Base-by-base conservation (phyloP, 257 asterid species). In the Euphrasia confusa region DNA sequence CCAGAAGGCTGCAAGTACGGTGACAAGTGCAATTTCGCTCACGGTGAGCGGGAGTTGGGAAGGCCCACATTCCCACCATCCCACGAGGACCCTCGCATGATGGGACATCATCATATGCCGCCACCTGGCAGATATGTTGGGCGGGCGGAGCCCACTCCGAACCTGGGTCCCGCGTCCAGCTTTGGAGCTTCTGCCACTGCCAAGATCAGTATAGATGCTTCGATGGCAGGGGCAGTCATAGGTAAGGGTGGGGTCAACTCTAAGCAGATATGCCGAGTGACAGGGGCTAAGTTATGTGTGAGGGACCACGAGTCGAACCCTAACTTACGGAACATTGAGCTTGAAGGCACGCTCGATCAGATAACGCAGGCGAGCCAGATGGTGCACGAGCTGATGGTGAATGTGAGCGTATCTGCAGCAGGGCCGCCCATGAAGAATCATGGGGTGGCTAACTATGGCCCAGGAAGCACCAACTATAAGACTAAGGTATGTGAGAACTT, bases 1-100 rank as follows among this genome's bases (percentile, higher is more conserved):
- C 84, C 87, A 3, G 96, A 85, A 72, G 96, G 96, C 2, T 88
- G 96, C 82, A 84, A 78, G 66, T 88, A 78, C 45, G 91, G 94
- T 17, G 94, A 88, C 76, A 83, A 83, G 63, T 87, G 96, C 62
- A 78, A 68, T 69, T 87, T 81, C 66, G 94, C 94, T 2, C 96
- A 88, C 35, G 84, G 94, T 1, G 96, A 85, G 71, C 77, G 87
- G 76, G 96, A 88, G 75, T 85, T 88, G 2, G 91, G 91, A 45
- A 80, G 70, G 66, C 80, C 87, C 37, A 62, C 87, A 26, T 52
- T 39, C 37, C 72, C 80, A 3, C 65, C 5, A 6, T 24, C 77
- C 18, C 84, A 83, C 33, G 94, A 79, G 24, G 85, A 83, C 28
- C 83, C 84, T 33, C 89, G 74, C 44, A 62, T 76, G 54, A 67